Evolutionary conservation across 2,329 filamentous ascomycete genomes (phyloP), one percentile per base, ranked within the genome.

Genomic region (Claviceps fusiformis): DNA sequence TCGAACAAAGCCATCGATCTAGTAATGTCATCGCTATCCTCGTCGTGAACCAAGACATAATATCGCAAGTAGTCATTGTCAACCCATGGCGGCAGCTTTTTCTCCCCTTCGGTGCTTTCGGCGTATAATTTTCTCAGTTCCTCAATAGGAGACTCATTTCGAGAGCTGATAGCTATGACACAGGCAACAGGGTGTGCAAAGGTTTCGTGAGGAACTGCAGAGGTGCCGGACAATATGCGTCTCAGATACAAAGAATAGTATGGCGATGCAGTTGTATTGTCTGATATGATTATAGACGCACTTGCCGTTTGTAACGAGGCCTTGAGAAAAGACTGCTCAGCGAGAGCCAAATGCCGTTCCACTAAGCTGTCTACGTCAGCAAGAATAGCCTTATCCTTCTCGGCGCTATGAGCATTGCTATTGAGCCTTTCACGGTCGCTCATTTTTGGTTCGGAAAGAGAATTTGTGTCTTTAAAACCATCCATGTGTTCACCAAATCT

Each of bases 21-120:
- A 43, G 82, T 82, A 58, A 97, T 95, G 66, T 98, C 91, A 65
- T 95, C 92, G 58, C 83, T 83, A 66, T 98, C 93, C 71, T 98
- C 95, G 62, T 98, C 93, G 64, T 98, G 93, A 19, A 98, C 86
- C 46, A 98, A 75, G 17, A 98, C 88, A 70, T 98, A 98, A 70
- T 98, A 98, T 59, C 93, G 82, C 59, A 98, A 74, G 68, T 93
- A 98, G 58, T 97, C 90, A 35, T 87, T 85, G 65, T 95, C 85
- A 0, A 96, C 87, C 87, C 92, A 98, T 24, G 80, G 75, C 0
- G 92, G 92, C 54, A 95, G 71, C 54, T 80, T 80, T 61, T 80
- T 79, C 44, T 85, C 81, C 11, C 89, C 90, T 56, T 84, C 81
- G 60, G 82, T 91, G n/a, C 89, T 93, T 61, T 89, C 86, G 51